Percentiles rank a stretch among this genome's conserved stretches.
These are phyloP conservation scores for Arthrobotrys musiformis DNA, from an alignment of 2,329 filamentous ascomycete genomes.

Conservation along the genomic window DNA sequence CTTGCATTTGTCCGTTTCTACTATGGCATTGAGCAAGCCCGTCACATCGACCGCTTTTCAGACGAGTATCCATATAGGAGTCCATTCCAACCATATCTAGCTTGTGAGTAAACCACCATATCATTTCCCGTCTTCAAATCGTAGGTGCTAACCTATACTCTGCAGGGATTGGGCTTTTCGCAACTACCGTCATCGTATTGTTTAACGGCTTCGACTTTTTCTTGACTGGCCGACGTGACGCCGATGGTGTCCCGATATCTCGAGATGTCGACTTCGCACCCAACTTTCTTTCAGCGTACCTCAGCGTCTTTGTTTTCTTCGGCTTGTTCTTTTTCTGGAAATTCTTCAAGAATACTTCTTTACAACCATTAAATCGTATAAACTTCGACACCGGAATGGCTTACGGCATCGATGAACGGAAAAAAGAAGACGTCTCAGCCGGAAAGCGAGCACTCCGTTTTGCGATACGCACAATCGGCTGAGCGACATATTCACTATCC, in stretches of 20 bases:
- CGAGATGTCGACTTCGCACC: conserved; percentile 61
- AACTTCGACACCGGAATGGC: conserved; percentile 56
- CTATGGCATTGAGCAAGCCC: conserved; percentile 51
- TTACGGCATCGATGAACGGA: conserved; percentile 51
- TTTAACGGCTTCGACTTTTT: conserved; percentile 76
- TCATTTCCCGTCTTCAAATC: background rate
- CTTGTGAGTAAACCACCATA: conserved; percentile 35
- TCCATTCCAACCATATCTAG: conserved; percentile 53
- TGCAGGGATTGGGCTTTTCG: conserved; percentile 68
- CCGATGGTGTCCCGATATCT: conserved; percentile 36
- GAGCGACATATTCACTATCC: background rate
- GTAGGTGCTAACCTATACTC: conserved; percentile 20
- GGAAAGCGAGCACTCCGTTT: conserved; percentile 51
- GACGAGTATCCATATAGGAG: conserved; percentile 53
- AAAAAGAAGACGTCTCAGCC: conserved; percentile 39
- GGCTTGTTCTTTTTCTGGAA: conserved; percentile 73
- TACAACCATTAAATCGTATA: conserved; percentile 64
- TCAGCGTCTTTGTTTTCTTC: conserved; percentile 73
- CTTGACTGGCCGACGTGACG: conserved; percentile 70
- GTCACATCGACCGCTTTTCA: conserved; percentile 52
- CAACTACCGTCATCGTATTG: conserved; percentile 73
- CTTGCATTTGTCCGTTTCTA: conserved; percentile 55
- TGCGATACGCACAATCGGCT: conserved; percentile 47
- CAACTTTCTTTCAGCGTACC: conserved; percentile 71
- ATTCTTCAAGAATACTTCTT: conserved; percentile 71